Base-by-base conservation (phyloP, 257 asterid genomes). In the Solanum pimpinellifolium region DNA sequence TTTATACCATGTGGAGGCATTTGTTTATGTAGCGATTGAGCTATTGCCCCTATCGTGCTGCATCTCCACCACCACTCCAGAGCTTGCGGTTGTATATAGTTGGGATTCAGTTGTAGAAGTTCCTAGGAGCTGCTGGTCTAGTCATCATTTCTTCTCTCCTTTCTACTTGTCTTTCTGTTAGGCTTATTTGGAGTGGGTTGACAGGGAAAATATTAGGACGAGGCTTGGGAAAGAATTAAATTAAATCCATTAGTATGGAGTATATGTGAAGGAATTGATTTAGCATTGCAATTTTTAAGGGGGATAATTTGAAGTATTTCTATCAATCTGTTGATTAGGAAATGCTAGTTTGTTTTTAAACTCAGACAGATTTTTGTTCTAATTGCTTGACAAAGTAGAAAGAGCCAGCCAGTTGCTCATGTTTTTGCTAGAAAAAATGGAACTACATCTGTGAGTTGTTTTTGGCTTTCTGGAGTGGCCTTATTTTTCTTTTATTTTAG, bases 71-170 rank as follows among this genome's bases (percentile, higher is more conserved):
- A 85, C 82, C 87, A 35, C 85, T 83, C 42, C 86, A 83, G 86
- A 86, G 91, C 88, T 91, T 86, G 92, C 35, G 82, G 65, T 56
- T 86, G 82, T 86, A 73, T 86, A 86, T 86, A 86, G 59, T 76
- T 27, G 20, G 56, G 83, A 12, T 76, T 76, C 59, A n/a, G 33
- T 21, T 41, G 59, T 76, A 41, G 83, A 23, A n/a, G 35, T 76
- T 76, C 59, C 23, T 44, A 12, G 83, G 83, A 41, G 83, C 33
- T 76, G 83, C 33, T 20, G 25, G 25, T 56, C 11, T 11, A 20
- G 25, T 76, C 83, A 41, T 23, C 83, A n/a, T 74, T 21, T 74
- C 65, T 56, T 56, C n/a, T 56, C 25, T 56, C 5, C 65, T 56
- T 56, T 56, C 25, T 18, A 56, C 25, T 56, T 56, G 65, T 20